Evolutionary conservation across 2,329 filamentous ascomycete genomes (phyloP), one percentile per base, ranked within the genome.

Genomic region (Phaeosphaeriaceae sp.): DNA sequence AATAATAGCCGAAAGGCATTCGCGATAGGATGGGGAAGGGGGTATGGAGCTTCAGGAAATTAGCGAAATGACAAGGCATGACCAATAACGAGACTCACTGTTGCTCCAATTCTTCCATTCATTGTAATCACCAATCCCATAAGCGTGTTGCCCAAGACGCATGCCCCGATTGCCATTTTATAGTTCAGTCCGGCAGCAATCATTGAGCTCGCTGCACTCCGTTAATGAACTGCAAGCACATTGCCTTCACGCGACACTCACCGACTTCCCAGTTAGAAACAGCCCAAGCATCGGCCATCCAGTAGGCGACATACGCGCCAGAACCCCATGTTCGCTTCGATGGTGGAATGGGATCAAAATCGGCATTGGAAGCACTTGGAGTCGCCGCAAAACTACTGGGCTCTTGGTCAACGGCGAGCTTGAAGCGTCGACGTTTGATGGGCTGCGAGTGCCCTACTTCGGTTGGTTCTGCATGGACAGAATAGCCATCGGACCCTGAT

Each of bases 271-370:
- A 78, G 30, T 77, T 78, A 28, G 73, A 76, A 1, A 77, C 74
- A 26, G 75, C 75, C 75, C 74, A 78, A n/a, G 73, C 75, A 65
- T 78, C 76, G n/a, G 76, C 74, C 73, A 77, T 77, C 76, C 76
- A 78, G 64, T 77, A 78, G 10, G 75, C 74, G 24, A 77, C 67
- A 58, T 72, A 77, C 0, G 74, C 71, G 35, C 66, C 68, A 60
- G 68, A 69, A 26, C 63, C 70, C 76, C 76, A 78, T 46, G 74
- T 77, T 26, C 75, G 71, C 65, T 77, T 77, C 10, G 74, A 76
- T 9, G 74, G 74, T 43, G 76, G 76, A 40, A 78, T 76, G 3
- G 76, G 76, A 44, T 78, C 76, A 59, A 77, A 77, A 52, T 78
- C 76, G 50, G 75, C 75, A 62, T 78, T 78, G 57, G 75, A 77